Evolutionary conservation across 176 grass and related monocot genomes (phyloP).

Genomic region (Avena insularis): DNA sequence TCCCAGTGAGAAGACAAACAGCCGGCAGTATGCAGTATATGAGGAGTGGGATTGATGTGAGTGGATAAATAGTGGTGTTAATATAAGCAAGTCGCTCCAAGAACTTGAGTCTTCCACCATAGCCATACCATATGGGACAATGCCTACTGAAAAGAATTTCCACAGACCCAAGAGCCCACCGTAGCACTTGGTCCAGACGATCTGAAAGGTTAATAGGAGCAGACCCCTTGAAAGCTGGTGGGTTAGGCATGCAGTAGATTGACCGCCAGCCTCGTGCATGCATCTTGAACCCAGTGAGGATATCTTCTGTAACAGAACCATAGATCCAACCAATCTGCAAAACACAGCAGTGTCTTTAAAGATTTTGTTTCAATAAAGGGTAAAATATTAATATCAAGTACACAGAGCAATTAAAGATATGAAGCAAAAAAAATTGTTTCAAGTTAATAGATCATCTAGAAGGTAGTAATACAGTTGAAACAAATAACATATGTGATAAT

Average conservation of each 20-base stretch:
- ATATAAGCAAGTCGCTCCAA: slow-evolving; percentile 90
- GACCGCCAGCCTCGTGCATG: slow-evolving; percentile 90
- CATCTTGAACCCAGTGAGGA: slow-evolving; percentile 95
- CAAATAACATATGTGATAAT: slow-evolving; percentile 3
- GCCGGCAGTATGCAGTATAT: slow-evolving; percentile 84
- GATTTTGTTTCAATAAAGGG: not conserved
- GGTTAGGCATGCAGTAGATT: slow-evolving; percentile 92
- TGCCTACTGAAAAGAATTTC: slow-evolving; percentile 95
- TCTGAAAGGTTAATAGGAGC: slow-evolving; percentile 95
- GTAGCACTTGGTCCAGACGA: slow-evolving; percentile 89
- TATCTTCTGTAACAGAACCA: slow-evolving; percentile 95
- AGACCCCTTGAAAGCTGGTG: slow-evolving; percentile 83
- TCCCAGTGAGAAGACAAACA: slow-evolving; percentile 86
- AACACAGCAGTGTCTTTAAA: slow-evolving; percentile 19
- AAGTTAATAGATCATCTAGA: slow-evolving; percentile 13
- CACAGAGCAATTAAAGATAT: slow-evolving; percentile 15
- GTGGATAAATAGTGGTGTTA: slow-evolving; percentile 91
- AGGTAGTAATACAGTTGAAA: not conserved
- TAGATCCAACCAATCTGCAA: slow-evolving; percentile 97
- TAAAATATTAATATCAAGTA: not conserved
- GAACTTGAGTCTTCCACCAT: slow-evolving; percentile 81
- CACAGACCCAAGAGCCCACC: slow-evolving; percentile 90
- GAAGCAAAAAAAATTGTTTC: not conserved
- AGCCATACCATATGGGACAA: slow-evolving; percentile 95
- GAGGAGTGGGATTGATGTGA: slow-evolving; percentile 79